Conservation (phyloP, 345 rosid genomes). For the Lepidium didymum region DNA sequence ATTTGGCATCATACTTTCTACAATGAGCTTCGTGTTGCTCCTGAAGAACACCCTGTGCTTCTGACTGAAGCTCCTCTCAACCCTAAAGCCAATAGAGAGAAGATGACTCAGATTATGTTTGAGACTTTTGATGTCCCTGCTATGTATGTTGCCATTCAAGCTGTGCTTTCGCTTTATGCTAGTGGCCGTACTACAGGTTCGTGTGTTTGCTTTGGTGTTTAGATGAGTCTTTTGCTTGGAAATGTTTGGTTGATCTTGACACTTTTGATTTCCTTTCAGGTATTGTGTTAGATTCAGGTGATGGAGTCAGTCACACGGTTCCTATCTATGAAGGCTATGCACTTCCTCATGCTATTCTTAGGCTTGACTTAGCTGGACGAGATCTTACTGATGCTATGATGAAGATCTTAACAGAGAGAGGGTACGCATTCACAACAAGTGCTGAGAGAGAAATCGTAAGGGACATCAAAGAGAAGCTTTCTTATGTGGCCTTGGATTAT, state of each 20-base stretch:
- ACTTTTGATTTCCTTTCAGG: constrained; percentile 29
- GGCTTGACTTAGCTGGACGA: constrained; percentile 76
- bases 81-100: constrained; percentile 84
- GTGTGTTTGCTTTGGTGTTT: not conserved
- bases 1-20: constrained; percentile 84
- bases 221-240: not conserved
- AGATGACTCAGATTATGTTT: constrained; percentile 89
- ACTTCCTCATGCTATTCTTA: constrained; percentile 75
- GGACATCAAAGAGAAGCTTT: constrained; percentile 80
- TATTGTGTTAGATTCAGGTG: constrained; percentile 83
- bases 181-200: constrained; percentile 90
- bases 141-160: constrained; percentile 84
- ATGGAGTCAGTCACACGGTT: constrained; percentile 79
- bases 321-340: constrained; percentile 80
- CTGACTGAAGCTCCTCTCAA: constrained; percentile 84
- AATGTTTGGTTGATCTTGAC: not conserved
- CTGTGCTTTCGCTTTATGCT: constrained; percentile 73
- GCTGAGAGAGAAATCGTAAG: constrained; percentile 91
- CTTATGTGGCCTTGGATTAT: constrained; percentile 73
- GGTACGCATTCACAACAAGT: constrained; percentile 77
- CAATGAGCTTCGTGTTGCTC: constrained; percentile 86
- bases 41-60: constrained; percentile 64
- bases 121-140: constrained; percentile 86
- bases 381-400: constrained; percentile 71
- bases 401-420: constrained; percentile 87